Evolutionary conservation across 495 filamentous ascomycete species (phyloP), one percentile per base, ranked within the genome.

Genomic region (Podospora comata): DNA sequence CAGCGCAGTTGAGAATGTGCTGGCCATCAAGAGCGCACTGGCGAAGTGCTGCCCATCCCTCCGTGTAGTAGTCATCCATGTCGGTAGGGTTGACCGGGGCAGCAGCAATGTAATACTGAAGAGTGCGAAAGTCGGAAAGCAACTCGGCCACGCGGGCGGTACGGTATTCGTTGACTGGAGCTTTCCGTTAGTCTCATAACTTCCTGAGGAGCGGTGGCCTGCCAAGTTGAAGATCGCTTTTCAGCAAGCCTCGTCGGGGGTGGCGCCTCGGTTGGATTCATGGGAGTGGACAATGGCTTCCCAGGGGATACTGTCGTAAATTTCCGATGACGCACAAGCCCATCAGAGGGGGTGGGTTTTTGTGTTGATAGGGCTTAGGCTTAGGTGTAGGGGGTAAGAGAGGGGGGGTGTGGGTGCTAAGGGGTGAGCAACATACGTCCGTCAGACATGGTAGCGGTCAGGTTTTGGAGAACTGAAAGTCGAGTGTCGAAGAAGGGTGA

Each of bases 61-160:
- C 87, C 64, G 91, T 90, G 76, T 91, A 86, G 78, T 89, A 89
- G 65, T 96, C 91, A 54, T 91, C 89, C 63, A 81, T 75, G 76
- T 84, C 75, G 3, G 76, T 71, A 20, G 88, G 86, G 48, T 85
- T 82, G 65, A 85, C 85, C 58, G 88, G 85, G 26, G 87, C 89
- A 63, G 89, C 85, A 54, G 90, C 85, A 77, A 96, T 94, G 76
- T 91, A 91, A 74, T 89, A 82, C 73, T 96, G 90, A 2, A 96
- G 85, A 65, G 86, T 90, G 68, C 90, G 89, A 82, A 93, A 97
- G 80, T 96, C 93, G 73, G 86, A 85, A 72, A 96, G 90, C 67
- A 96, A 82, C 77, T 96, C 91, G 75, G 90, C 88, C 75, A 97
- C 87, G 76, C 93, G 89, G 74, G 88, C 82, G 68, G 90, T 89